phyloP scores from a whole-genome alignment of 306 rosid genomes.

The Delonix regia region DNA sequence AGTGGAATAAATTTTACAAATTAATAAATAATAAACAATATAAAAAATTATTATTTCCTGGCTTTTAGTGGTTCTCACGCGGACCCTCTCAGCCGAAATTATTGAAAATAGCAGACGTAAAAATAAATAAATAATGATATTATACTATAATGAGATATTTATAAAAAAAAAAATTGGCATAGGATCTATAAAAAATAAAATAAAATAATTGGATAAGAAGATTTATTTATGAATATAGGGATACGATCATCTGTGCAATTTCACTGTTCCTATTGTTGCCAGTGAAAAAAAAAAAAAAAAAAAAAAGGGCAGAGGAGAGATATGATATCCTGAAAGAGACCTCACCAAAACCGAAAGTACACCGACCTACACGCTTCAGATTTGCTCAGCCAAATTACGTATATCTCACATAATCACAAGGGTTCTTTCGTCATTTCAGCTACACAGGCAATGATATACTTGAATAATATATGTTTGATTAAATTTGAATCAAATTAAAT shows the following conservation, averaged over 20 bases:
- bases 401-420: neutral
- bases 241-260: neutral
- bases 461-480: too few species aligned
- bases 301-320: neutral
- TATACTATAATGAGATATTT: neutral
- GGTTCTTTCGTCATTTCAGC: slow-evolving; percentile 13
- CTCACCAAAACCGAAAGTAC: slow-evolving; percentile 22
- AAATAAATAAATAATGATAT: neutral
- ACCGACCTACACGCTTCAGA: slow-evolving; percentile 16
- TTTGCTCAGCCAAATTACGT: neutral
- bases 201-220: slow-evolving; percentile 12
- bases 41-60: neutral
- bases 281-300: neutral
- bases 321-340: slow-evolving; percentile 36
- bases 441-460: too few species aligned
- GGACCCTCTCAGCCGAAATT: neutral
- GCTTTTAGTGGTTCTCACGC: neutral
- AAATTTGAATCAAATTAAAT: too few species aligned
- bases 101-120: neutral
- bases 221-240: slow-evolving; percentile 3
- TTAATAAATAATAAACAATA: neutral
- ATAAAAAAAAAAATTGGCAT: neutral
- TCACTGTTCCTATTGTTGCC: neutral
- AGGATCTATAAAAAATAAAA: neutral
- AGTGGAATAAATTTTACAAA: too few species aligned